A percentile compares a stretch with the other conserved stretches of the same genome.
These are phyloP conservation scores for Colletotrichum phormii DNA, from an alignment of 2,329 filamentous ascomycete genomes.

Conservation along the genomic window DNA sequence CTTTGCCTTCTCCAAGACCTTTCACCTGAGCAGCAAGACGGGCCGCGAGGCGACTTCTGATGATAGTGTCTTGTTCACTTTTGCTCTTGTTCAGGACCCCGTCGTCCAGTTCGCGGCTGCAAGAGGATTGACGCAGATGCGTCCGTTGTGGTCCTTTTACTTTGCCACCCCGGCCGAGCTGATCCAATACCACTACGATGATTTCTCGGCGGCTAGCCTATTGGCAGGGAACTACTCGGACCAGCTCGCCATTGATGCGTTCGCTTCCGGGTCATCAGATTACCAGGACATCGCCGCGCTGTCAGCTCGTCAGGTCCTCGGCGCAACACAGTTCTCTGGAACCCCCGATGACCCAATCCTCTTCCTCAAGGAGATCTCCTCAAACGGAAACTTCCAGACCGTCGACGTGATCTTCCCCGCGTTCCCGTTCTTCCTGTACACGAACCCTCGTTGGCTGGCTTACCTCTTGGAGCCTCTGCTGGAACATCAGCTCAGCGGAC, in stretches of 20 bases:
- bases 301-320: conserved; percentile 83
- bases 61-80: conserved; percentile 78
- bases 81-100: conserved; percentile 81
- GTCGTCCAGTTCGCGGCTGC: conserved; percentile 84
- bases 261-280: conserved; percentile 77
- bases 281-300: conserved; percentile 83
- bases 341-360: conserved; percentile 78
- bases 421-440: conserved; percentile 89
- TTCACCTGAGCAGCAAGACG: conserved; percentile 57
- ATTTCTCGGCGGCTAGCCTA: conserved; percentile 72
- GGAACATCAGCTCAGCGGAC: conserved; percentile 83
- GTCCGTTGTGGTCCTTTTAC: conserved; percentile 83
- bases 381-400: conserved; percentile 86
- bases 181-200: conserved; percentile 79
- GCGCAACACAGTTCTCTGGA: conserved; percentile 80
- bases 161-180: conserved; percentile 73
- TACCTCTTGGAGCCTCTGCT: conserved; percentile 84
- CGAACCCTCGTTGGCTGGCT: conserved; percentile 82
- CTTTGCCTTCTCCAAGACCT: conserved; percentile 80
- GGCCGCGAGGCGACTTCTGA: conserved; percentile 39
- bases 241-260: conserved; percentile 77
- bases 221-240: conserved; percentile 80
- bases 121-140: conserved; percentile 81
- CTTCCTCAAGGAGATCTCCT: conserved; percentile 89
- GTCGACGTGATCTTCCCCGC: conserved; percentile 90